Percentiles rank a stretch among this genome's conserved stretches.
Evolutionary conservation across 768 basidiomycete species (phyloP).

Genomic region (Calocybe gangraenosa): DNA sequence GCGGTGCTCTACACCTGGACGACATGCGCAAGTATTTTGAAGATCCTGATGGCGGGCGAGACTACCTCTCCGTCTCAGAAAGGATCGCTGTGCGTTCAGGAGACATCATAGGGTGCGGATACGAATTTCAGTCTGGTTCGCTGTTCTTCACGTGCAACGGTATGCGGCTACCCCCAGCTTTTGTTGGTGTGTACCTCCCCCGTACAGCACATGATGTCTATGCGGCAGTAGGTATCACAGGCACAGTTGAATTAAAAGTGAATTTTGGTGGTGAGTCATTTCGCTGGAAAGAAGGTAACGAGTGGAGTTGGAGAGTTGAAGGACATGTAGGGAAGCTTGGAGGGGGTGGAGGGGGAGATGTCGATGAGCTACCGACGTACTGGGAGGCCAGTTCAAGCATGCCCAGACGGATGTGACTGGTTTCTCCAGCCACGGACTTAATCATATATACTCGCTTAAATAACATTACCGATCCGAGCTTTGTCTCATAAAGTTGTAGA

Average conservation of each 20-base stretch:
- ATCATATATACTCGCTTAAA: no score
- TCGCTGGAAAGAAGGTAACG: constrained; percentile 60
- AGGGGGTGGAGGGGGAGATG: constrained; percentile 25
- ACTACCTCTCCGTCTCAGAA: constrained; percentile 33
- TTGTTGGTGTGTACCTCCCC: constrained; percentile 55
- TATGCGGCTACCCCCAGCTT: constrained; percentile 48
- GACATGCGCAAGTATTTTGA: constrained; percentile 74
- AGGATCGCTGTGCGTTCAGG: constrained; percentile 33
- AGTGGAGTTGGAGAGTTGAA: constrained; percentile 63
- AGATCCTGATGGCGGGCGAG: constrained; percentile 59
- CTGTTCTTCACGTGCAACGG: constrained; percentile 70
- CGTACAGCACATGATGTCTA: constrained; percentile 51
- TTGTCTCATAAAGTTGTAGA: no score
- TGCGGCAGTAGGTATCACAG: constrained; percentile 59
- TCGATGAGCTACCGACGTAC: constrained; percentile 48
- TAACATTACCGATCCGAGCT: no score
- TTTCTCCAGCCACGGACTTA: no score
- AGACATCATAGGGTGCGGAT: constrained; percentile 62
- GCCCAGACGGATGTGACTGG: neutral
- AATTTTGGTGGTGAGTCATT: constrained; percentile 65
- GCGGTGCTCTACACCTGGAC: constrained; percentile 64
- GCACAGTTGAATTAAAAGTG: constrained; percentile 49
- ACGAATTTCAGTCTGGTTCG: constrained; percentile 45
- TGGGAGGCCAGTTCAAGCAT: constrained; percentile 1
- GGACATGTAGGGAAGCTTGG: constrained; percentile 51